Evolutionary conservation across 208 protist species (phyloP).

Genomic region (Leishmania turanica): DNA sequence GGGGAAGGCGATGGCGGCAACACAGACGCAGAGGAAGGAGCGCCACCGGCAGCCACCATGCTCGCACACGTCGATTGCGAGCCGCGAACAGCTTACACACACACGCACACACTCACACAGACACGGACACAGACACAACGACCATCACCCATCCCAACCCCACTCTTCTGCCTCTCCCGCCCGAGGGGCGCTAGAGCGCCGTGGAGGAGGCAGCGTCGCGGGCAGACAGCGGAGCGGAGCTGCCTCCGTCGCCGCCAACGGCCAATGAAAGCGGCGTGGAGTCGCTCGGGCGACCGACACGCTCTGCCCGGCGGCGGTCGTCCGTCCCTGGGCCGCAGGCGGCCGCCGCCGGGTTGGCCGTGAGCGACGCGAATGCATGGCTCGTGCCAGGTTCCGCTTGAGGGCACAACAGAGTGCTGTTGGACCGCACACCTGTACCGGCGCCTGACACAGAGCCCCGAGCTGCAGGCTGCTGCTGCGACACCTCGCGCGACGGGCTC

Average conservation of each 20-base stretch:
- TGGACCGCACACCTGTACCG: neutral
- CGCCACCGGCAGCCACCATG: neutral
- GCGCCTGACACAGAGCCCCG: neutral
- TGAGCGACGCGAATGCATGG: neutral
- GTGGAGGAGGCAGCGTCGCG: neutral
- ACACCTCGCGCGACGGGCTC: slow-evolving; percentile 34
- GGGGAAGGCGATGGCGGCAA: no score
- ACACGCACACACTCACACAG: neutral
- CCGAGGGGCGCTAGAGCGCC: neutral
- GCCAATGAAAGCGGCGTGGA: neutral
- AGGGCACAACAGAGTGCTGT: neutral
- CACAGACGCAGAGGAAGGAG: no score
- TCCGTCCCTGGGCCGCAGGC: neutral
- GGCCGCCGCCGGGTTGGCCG: neutral
- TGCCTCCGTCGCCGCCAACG: slow-evolving; percentile 5
- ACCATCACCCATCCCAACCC: neutral
- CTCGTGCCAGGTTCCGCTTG: neutral
- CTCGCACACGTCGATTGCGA: neutral
- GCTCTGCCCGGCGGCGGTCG: slow-evolving; percentile 1
- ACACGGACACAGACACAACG: neutral
- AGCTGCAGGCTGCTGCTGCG: slow-evolving; percentile 4
- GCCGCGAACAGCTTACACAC: neutral
- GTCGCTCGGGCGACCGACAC: neutral
- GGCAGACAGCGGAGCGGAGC: neutral
- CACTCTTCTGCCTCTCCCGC: neutral